A percentile compares a stretch with the other conserved stretches of the same genome.
Conservation (phyloP, 768 basidiomycete genomes). For the Rhodosporidiobolus odoratus region DNA sequence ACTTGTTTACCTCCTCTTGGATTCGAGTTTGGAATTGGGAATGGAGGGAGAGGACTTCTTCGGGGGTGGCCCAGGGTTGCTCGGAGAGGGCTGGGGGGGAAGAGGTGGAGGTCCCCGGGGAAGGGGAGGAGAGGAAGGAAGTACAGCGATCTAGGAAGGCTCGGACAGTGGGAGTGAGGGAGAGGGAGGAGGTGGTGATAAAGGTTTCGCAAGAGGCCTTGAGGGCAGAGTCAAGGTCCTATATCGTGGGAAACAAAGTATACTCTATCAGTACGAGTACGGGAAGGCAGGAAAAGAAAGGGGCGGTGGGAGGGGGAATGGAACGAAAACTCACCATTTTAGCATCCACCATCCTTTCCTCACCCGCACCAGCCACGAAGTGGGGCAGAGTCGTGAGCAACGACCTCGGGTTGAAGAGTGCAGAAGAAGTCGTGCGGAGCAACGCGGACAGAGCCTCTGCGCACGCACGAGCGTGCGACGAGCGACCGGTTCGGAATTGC, state of each 20-base stretch:
- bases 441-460: conserved; percentile 27
- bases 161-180: conserved; percentile 59
- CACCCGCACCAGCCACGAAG: conserved; percentile 35
- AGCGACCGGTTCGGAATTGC: too few relatives aligned
- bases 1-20: conserved; percentile 53
- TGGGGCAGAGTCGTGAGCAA: conserved; percentile 36
- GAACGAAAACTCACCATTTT: conserved; percentile 56
- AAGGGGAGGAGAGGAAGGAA: conserved; percentile 45
- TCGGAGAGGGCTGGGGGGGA: conserved; percentile 37
- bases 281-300: background rate
- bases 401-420: conserved; percentile 36
- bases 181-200: conserved; percentile 60
- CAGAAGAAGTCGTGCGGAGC: conserved; percentile 16
- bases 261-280: background rate
- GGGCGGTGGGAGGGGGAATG: background rate
- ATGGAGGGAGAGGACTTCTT: conserved; percentile 54
- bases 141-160: conserved; percentile 59
- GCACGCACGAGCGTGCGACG: too few relatives aligned
- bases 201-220: conserved; percentile 78
- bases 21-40: conserved; percentile 50
- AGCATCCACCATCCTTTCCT: conserved; percentile 64
- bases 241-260: background rate
- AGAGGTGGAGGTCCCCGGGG: background rate
- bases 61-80: conserved; percentile 56
- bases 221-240: conserved; percentile 83